Percentiles rank a stretch among this genome's conserved stretches.
Conservation (phyloP, 2,329 filamentous ascomycete genomes). For the Aspergillus aculeatus region DNA sequence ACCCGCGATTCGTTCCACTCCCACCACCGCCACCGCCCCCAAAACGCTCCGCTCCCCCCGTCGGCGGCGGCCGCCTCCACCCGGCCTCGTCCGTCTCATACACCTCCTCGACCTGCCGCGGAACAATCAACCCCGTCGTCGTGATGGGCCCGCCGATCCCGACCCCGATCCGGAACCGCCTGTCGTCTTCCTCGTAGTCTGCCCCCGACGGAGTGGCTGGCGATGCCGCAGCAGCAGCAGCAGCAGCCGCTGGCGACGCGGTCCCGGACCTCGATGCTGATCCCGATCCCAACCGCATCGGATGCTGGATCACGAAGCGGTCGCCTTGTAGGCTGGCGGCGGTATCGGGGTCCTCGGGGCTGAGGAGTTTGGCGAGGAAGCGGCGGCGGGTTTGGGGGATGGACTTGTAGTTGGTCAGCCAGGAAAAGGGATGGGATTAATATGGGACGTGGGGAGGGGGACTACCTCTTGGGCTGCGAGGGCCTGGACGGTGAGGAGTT, state of each 20-base stretch:
- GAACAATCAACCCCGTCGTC: constrained; percentile 12
- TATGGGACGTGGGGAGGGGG: background rate
- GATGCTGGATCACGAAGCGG: constrained; percentile 26
- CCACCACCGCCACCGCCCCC: too few species aligned
- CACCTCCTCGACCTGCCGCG: constrained; percentile 22
- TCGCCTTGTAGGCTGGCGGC: constrained; percentile 31
- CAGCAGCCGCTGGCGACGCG: background rate
- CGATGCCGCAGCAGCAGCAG: background rate
- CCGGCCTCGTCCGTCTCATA: constrained; percentile 24
- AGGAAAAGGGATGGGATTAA: background rate
- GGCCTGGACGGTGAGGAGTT: constrained; percentile 42
- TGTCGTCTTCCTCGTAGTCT: too few species aligned
- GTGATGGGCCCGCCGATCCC: too few species aligned
- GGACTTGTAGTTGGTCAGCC: constrained; percentile 28
- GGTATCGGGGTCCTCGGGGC: constrained; percentile 25
- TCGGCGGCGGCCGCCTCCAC: constrained; percentile 17
- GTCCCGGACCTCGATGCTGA: background rate
- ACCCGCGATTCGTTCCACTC: background rate
- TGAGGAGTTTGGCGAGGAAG: constrained; percentile 37
- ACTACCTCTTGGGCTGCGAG: constrained; percentile 39
- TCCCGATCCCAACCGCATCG: background rate
- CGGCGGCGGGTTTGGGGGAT: constrained; percentile 40
- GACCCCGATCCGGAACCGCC: background rate
- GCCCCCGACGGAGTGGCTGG: too few species aligned
- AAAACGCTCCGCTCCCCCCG: background rate